Percentiles rank a stretch among this genome's conserved stretches.
phyloP scores from a whole-genome alignment of 2,329 filamentous ascomycete genomes.

The Phialocephala subalpina region DNA sequence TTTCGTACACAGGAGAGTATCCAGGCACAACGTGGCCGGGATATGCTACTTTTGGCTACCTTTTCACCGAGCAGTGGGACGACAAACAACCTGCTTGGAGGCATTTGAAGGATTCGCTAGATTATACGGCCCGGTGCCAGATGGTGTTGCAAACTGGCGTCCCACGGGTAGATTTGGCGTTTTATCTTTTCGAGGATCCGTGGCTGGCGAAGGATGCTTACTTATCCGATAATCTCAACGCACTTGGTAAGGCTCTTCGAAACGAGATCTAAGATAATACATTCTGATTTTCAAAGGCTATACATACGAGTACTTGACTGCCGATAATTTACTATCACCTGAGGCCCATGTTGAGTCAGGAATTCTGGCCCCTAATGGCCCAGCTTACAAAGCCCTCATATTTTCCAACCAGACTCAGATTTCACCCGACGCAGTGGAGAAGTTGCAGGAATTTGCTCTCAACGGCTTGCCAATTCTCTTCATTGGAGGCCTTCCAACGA shows the following conservation, averaged over 20 bases:
- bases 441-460: neutral
- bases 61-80: constrained; percentile 51
- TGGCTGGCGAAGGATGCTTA: constrained; percentile 2
- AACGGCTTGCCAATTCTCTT: constrained; percentile 1
- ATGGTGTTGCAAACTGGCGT: constrained; percentile 49
- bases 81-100: constrained; percentile 52
- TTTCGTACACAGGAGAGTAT: constrained; percentile 51
- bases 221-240: constrained; percentile 7
- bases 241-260: neutral
- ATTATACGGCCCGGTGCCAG: constrained; percentile 49
- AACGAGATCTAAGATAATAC: constrained; percentile 30
- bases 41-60: constrained; percentile 52
- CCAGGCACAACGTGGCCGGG: constrained; percentile 58
- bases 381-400: constrained; percentile 53
- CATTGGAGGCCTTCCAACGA: neutral
- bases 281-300: constrained; percentile 23
- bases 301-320: constrained; percentile 50
- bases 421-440: neutral
- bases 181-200: constrained; percentile 42
- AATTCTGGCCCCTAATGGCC: constrained; percentile 49
- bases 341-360: constrained; percentile 47
- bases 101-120: constrained; percentile 45
- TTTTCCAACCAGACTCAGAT: constrained; percentile 39
- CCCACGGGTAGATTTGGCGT: constrained; percentile 50
- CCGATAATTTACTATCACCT: constrained; percentile 52